Evolutionary conservation across 441 rosid species (phyloP).

Genomic region (Gossypium gossypioides): DNA sequence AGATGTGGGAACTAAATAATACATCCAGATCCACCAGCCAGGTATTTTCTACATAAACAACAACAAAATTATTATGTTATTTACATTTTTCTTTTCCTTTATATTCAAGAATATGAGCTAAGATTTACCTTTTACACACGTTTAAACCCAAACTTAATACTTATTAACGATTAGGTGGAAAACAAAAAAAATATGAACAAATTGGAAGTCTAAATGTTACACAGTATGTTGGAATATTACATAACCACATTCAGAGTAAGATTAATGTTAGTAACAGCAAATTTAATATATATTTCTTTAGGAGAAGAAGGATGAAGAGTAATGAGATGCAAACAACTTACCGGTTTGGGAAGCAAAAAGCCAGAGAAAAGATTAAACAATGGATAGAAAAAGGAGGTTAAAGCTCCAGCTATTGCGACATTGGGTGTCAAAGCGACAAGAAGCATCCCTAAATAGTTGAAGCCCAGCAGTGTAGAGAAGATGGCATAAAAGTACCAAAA

Average conservation of each 20-base stretch:
- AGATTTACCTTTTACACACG: too few species aligned
- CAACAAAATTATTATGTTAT: neutral
- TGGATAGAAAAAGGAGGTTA: conserved; percentile 31
- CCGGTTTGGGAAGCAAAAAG: conserved; percentile 41
- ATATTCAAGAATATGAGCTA: too few species aligned
- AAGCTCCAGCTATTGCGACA: conserved; percentile 33
- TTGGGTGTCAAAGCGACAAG: conserved; percentile 50
- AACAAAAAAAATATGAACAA: too few species aligned
- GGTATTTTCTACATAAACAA: conserved; percentile 37
- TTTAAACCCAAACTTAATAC: too few species aligned
- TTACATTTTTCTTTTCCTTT: too few species aligned
- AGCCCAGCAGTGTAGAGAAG: conserved; percentile 34
- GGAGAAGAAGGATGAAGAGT: too few species aligned
- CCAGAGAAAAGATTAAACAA: conserved; percentile 41
- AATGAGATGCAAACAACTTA: conserved; percentile 17
- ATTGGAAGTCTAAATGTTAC: too few species aligned
- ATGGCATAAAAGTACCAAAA: conserved; percentile 43
- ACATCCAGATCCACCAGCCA: conserved; percentile 52
- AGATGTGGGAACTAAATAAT: conserved; percentile 38
- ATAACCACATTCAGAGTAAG: too few species aligned
- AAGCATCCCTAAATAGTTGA: conserved; percentile 42
- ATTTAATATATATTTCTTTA: too few species aligned
- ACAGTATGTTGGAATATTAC: too few species aligned
- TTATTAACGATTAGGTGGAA: too few species aligned
- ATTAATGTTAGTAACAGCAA: too few species aligned